These are phyloP conservation scores for Bipolaris cookei DNA, from an alignment of 2,329 filamentous ascomycete species.

Conservation along the genomic window DNA sequence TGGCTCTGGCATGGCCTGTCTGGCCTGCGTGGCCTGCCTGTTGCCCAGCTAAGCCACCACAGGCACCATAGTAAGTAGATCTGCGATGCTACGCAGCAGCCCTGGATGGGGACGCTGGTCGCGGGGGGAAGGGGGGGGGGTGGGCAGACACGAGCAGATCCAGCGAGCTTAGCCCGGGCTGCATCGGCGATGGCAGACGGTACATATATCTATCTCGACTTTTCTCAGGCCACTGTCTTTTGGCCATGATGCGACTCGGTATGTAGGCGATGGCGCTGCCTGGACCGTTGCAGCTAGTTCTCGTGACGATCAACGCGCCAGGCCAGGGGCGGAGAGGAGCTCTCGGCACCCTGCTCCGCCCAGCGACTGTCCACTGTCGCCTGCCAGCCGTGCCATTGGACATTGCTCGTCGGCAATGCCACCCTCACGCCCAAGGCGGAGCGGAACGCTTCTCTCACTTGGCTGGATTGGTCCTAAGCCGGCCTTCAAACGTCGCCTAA, in stretches of 20 bases:
- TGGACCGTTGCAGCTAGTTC: not conserved
- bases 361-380: not conserved
- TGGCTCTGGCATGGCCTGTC: not conserved
- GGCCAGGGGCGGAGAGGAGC: slow-evolving; percentile 21
- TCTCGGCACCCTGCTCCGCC: slow-evolving; percentile 17
- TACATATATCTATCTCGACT: too few relatives aligned
- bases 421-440: not conserved
- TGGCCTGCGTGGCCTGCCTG: not conserved
- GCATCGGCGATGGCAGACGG: slow-evolving; percentile 7
- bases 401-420: not conserved
- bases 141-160: not conserved
- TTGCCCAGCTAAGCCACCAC: slow-evolving; percentile 2
- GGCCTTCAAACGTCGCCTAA: not conserved
- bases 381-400: not conserved
- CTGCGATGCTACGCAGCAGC: slow-evolving; percentile 23
- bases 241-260: not conserved
- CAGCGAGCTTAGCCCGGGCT: not conserved
- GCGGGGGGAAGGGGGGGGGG: not conserved
- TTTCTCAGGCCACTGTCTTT: not conserved
- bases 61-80: slow-evolving; percentile 13
- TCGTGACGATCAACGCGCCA: slow-evolving; percentile 3
- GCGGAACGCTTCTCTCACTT: slow-evolving; percentile 7
- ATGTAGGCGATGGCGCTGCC: not conserved
- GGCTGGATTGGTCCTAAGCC: not conserved
- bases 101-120: not conserved